Evolutionary conservation across 805 yeast genomes (phyloP).

Genomic region (Candida vaughaniae): DNA sequence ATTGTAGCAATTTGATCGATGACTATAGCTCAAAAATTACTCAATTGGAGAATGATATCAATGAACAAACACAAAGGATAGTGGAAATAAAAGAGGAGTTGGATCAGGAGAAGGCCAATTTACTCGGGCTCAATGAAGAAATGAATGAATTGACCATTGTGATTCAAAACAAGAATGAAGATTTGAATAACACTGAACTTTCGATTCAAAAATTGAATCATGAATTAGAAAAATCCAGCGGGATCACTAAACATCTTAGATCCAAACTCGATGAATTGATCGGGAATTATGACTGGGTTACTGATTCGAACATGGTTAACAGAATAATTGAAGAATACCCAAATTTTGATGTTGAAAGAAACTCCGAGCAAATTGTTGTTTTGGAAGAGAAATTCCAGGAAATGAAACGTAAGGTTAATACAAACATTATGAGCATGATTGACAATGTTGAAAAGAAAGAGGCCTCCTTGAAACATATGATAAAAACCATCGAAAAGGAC

Average conservation of each 20-base stretch:
- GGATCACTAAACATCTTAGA: constrained; percentile 35
- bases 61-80: constrained; percentile 20
- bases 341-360: constrained; percentile 60
- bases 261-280: constrained; percentile 44
- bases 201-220: constrained; percentile 54
- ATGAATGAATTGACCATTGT: constrained; percentile 55
- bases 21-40: constrained; percentile 24
- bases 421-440: constrained; percentile 85
- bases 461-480: constrained; percentile 69
- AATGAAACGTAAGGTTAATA: constrained; percentile 79
- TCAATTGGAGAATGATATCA: constrained; percentile 22
- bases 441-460: constrained; percentile 92
- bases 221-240: constrained; percentile 50
- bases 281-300: constrained; percentile 70
- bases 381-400: constrained; percentile 60
- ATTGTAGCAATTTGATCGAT: constrained; percentile 29
- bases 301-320: constrained; percentile 57
- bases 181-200: constrained; percentile 47
- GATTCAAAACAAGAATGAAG: constrained; percentile 44
- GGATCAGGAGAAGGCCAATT: constrained; percentile 55
- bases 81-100: constrained; percentile 27
- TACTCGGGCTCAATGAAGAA: constrained; percentile 75
- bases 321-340: constrained; percentile 61
- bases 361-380: constrained; percentile 54
- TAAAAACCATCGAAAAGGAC: constrained; percentile 83